Percentiles rank a stretch among this genome's conserved stretches.
Evolutionary conservation across 2,329 filamentous ascomycete genomes (phyloP).

Genomic region (Trichoderma semiorbis): DNA sequence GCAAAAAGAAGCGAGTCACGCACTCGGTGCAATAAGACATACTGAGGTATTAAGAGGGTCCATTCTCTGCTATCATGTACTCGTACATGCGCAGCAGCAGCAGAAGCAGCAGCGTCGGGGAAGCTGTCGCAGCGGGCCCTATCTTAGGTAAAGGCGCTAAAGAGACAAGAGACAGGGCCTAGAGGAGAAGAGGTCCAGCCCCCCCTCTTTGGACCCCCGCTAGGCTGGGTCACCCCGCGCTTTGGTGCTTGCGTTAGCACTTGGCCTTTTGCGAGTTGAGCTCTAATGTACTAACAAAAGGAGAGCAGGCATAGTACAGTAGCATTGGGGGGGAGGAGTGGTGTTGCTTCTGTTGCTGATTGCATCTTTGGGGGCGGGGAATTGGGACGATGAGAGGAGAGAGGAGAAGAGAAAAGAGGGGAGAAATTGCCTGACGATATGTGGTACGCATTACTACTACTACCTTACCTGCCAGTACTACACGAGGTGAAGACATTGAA

Average conservation of each 20-base stretch:
- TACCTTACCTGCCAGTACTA: too few species aligned
- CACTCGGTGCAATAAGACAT: neutral
- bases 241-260: conserved; percentile 1
- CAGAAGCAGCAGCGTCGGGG: neutral
- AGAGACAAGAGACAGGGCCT: neutral
- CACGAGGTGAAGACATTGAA: neutral
- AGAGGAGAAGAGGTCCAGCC: neutral
- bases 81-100: neutral
- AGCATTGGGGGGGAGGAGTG: neutral
- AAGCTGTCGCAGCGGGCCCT: conserved; percentile 11
- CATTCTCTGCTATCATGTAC: neutral
- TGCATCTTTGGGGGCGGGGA: neutral
- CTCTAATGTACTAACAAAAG: neutral
- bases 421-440: too few species aligned
- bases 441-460: too few species aligned
- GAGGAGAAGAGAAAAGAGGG: too few species aligned
- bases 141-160: neutral
- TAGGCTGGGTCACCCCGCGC: conserved; percentile 11
- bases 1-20: neutral
- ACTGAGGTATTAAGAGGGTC: conserved; percentile 10
- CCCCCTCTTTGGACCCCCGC: neutral
- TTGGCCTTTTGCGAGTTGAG: neutral
- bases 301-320: neutral
- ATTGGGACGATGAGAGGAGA: neutral
- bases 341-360: neutral